Conservation (phyloP, 1,284 basidiomycete species). For the Psilocybe mexicana region DNA sequence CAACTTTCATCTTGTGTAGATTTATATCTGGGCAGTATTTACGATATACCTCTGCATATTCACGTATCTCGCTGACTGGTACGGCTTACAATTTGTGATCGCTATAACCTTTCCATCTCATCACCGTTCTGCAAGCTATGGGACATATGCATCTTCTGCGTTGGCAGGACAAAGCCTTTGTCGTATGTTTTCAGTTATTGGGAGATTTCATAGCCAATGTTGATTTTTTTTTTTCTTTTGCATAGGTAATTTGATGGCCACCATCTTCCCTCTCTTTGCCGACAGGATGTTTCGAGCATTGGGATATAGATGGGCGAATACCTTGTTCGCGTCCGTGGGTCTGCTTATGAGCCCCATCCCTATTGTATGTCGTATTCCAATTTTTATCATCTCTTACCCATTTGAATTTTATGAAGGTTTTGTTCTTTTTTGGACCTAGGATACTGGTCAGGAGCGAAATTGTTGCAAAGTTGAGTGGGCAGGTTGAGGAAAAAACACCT, state of each 20-base stretch:
- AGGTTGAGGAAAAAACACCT: not conserved
- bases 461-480: not conserved
- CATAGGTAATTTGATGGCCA: conserved; percentile 55
- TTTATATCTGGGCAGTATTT: conserved; percentile 53
- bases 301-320: conserved; percentile 68
- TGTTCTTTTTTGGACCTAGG: conserved; percentile 55
- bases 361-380: conserved; percentile 37
- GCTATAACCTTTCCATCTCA: not conserved
- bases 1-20: conserved; percentile 26
- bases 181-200: conserved; percentile 36
- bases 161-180: conserved; percentile 70
- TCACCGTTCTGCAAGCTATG: conserved; percentile 41
- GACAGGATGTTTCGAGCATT: conserved; percentile 54
- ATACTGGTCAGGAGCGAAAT: conserved; percentile 32
- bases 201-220: not conserved
- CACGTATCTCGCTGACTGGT: conserved; percentile 69
- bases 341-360: conserved; percentile 62
- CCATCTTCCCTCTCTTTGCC: conserved; percentile 62
- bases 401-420: conserved; percentile 14
- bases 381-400: not conserved
- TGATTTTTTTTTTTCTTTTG: not conserved
- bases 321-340: conserved; percentile 59
- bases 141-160: conserved; percentile 68
- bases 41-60: conserved; percentile 62
- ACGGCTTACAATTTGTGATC: conserved; percentile 19